Base-by-base conservation (phyloP, 371 early-diverging fungal genomes). In the Mortierella sp. region DNA sequence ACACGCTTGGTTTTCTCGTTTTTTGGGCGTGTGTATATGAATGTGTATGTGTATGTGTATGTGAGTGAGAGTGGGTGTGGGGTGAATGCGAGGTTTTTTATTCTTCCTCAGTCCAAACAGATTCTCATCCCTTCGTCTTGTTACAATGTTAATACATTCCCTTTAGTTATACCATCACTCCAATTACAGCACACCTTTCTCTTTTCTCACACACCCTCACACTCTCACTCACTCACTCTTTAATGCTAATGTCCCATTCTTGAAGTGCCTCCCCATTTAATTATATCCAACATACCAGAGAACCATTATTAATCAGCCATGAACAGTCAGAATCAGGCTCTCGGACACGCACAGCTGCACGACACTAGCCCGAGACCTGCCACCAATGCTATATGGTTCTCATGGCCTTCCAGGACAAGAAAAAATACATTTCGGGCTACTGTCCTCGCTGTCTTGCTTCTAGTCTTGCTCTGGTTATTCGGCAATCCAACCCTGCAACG, bases 401-500 rank as follows among this genome's bases (percentile, higher is more conserved):
- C 65, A 60, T 32, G 40, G 43, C 53, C 52, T 9, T 48, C 55
- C 4, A 47, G n/a, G n/a, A 13, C 47, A 2, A 53, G 47, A 4
- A 62, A 70, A 7, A 60, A 22, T 22, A 0, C 69, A 0, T 15
- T 73, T 63, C 62, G 53, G 24, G 64, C 74, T 1, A 21, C 58
- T 2, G 65, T n/a, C 4, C 22, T 66, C 24, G 32, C 70, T 3
- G 21, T 58, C 13, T 28, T 63, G 36, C 11, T 70, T 9, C 64
- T 78, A 7, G 33, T 70, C 32, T 21, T 74, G 3, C 11, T 67
- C 28, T 58, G 67, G 58, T 15, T 57, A 57, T 70, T 78, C 38
- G 79, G 74, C 61, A 78, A 67, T 64, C 36, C 53, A 13, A 57
- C 60, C 45, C 64, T 55, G 24, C 60, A 64, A 2, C 62, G 32